Base-by-base conservation (phyloP, 306 rosid genomes). In the Myrica gale region DNA sequence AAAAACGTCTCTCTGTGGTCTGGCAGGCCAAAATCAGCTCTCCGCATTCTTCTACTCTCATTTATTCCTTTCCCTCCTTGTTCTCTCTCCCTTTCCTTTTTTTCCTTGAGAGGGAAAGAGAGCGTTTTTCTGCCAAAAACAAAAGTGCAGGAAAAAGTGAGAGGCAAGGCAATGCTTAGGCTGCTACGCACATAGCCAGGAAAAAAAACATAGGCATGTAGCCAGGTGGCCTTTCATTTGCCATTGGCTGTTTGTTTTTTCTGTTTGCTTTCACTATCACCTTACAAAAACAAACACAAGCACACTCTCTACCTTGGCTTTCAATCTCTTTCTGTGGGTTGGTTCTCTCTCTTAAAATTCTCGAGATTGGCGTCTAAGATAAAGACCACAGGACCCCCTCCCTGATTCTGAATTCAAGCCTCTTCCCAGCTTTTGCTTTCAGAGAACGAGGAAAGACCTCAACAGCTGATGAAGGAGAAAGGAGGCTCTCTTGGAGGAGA, bases 401-500 rank as follows among this genome's bases (percentile, higher is more conserved):
- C 13, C 56, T 47, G 55, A 32, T 32, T 61, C 70, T 53, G 42
- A 66, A 23, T 67, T 74, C 58, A 72, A 80, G 45, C 60, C 60
- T 52, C 55, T 70, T 69, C 54, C 60, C 74, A 51, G 82, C 55
- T 41, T 46, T 56, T 61, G 58, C 13, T 67, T 75, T 65, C 79
- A 66, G 43, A 54, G 63, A 71, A 54, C 74, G 17, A 48, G 54
- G 52, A 45, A 10, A 44, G 50, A 17, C 72, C 65, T 15, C 37
- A 74, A 20, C 73, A 71, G 81, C 91, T 83, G 82, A 92, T 92
- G 98, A 92, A 90, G 85, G 94, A 86, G 82, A 87, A 92, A 79
- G 96, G 91, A 86, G 97, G 98, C 98, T 93, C 98, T 89, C 95
- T 91, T 87, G 87, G 86, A 77, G 82, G 81, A 91, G 98, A 90